phyloP scores from a whole-genome alignment of 352 stramenopile genomes.

The Pythium oligandrum region DNA sequence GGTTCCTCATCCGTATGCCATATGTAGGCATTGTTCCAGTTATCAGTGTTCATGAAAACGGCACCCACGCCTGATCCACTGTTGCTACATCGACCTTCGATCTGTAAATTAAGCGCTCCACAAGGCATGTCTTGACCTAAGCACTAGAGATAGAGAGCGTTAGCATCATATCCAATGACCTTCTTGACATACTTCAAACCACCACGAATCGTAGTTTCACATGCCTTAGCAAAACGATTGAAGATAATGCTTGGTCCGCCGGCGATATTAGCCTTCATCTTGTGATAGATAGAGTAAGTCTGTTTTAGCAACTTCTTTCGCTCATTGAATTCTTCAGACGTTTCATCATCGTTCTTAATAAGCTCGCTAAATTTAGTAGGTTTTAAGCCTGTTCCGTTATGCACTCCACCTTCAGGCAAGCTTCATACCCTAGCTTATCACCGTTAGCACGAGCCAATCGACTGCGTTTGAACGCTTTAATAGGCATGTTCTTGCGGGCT shows the following conservation, averaged over 20 bases:
- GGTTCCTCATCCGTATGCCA: too few species aligned
- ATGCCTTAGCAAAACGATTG: slow-evolving; percentile 7
- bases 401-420: too few species aligned
- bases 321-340: slow-evolving; percentile 8
- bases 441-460: too few species aligned
- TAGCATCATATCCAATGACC: slow-evolving; percentile 22
- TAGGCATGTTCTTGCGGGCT: slow-evolving; percentile 22
- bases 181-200: slow-evolving; percentile 18
- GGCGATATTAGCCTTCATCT: slow-evolving; percentile 10
- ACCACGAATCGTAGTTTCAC: slow-evolving; percentile 17
- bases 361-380: neutral
- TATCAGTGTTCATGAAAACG: too few species aligned
- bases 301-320: slow-evolving; percentile 4
- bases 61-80: too few species aligned
- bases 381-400: too few species aligned
- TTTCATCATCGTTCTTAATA: slow-evolving; percentile 9
- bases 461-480: slow-evolving; percentile 4
- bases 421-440: too few species aligned
- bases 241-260: slow-evolving; percentile 10
- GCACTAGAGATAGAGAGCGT: slow-evolving; percentile 27
- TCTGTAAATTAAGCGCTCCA: slow-evolving; percentile 8
- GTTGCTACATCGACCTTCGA: too few species aligned
- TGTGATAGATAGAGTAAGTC: neutral
- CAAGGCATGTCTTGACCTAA: slow-evolving; percentile 29
- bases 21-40: too few species aligned